Base-by-base conservation (phyloP, 192 early-diverging fungal species). In the Ramicandelaber brevisporus region DNA sequence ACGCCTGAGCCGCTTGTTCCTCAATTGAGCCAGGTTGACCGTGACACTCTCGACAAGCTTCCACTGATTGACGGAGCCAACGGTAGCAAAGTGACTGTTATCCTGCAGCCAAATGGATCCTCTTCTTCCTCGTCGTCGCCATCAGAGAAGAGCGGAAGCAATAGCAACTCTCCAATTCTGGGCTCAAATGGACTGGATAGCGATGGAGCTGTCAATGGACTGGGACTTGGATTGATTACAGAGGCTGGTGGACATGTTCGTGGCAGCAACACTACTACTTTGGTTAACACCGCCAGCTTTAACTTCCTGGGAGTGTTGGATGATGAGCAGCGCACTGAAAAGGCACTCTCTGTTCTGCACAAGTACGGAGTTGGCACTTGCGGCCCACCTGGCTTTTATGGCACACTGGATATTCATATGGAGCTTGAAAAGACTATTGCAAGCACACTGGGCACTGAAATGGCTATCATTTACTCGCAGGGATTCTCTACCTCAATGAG, bases 301-400 rank as follows among this genome's bases (percentile, higher is more conserved):
- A 88, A 97, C 61, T 86, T 79, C 38, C 56, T 92, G 31, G 80
- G 81, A 5, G 63, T 81, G 27, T 52, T 78, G 33, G 67, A 70
- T 32, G 61, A 59, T 31, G 69, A 84, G 1, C 34, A 57, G 3
- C 64, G 78, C 26, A 77, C 80, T 48, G 67, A 84, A 38, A 76
- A 72, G 30, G 81, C 84, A 6, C 60, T 89, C 30, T 57, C 61
- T 14, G 77, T 78, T 2, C 66, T 96, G 21, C 65, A 67, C 45
- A 78, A 78, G 41, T 92, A 96, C 45, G 90, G 90, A 23, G 82
- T 96, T 20, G 90, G 90, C 10, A 72, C 84, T 6, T 96, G 90
- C 45, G 87, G 87, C 4, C 86, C 87, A 5, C 79, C 80, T 1
- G 88, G 86, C 10, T 90, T 95, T 43, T 95, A 90, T 40, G 86